phyloP scores from a whole-genome alignment of 164 flowering plant species.

The Stephania cephalantha region DNA sequence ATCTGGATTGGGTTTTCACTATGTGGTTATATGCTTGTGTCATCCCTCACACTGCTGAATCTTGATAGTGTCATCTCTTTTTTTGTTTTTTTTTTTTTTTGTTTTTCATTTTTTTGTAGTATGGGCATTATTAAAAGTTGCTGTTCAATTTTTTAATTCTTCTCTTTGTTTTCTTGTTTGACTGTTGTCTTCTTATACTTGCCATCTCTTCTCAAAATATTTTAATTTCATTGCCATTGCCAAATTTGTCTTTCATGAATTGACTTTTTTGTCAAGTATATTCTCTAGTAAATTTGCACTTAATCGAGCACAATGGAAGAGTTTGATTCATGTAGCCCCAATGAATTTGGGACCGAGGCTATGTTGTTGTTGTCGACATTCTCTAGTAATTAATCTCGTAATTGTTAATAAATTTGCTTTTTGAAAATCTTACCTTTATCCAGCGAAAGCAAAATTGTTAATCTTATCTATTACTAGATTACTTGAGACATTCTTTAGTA shows the following conservation, averaged over 20 bases:
- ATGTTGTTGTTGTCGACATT: neutral
- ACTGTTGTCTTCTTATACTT: neutral
- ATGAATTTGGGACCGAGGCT: no score
- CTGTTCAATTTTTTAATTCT: no score
- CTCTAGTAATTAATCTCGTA: neutral
- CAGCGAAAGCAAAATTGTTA: neutral
- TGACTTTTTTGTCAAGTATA: neutral
- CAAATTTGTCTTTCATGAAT: neutral
- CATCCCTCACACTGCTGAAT: neutral
- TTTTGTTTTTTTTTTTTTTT: no score
- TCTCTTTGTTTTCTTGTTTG: neutral
- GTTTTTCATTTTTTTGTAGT: no score
- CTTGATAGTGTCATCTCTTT: neutral
- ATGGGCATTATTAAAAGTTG: no score
- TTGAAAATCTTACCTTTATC: neutral
- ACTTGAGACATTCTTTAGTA: neutral
- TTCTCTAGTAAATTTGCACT: neutral
- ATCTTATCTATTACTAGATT: neutral
- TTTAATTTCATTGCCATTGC: neutral
- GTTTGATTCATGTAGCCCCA: no score
- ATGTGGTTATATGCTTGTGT: neutral
- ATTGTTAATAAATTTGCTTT: neutral
- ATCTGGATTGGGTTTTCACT: conserved; percentile 6
- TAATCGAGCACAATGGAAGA: neutral
- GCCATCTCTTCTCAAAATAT: neutral